Conservation (phyloP, 441 rosid species). For the Mallotus repandus region DNA sequence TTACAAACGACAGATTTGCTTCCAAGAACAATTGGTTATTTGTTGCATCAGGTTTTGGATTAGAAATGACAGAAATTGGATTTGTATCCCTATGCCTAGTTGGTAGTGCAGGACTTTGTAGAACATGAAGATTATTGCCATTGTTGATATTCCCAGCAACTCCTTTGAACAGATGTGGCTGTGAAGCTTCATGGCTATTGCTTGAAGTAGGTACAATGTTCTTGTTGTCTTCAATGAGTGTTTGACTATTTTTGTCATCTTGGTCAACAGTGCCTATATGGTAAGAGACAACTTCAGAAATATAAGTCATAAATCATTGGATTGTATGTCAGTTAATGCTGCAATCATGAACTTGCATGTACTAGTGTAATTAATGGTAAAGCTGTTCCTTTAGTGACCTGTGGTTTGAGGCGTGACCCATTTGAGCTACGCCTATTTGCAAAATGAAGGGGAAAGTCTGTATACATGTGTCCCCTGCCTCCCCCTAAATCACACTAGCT, state of each 20-base stretch:
- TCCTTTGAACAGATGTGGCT: slow-evolving; percentile 22
- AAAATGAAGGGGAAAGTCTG: too few species aligned
- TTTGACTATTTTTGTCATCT: slow-evolving; percentile 25
- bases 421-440: too few species aligned
- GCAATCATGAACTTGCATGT: neutral
- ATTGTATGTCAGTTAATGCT: neutral
- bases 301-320: slow-evolving; percentile 4
- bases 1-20: slow-evolving; percentile 19
- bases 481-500: too few species aligned
- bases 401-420: too few species aligned
- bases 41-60: slow-evolving; percentile 23
- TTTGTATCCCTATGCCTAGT: slow-evolving; percentile 22
- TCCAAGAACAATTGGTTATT: slow-evolving; percentile 18
- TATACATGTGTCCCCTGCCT: too few species aligned
- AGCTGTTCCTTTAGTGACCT: too few species aligned
- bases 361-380: neutral
- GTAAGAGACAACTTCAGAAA: slow-evolving; percentile 10
- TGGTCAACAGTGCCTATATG: slow-evolving; percentile 24
- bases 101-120: slow-evolving; percentile 20
- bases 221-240: slow-evolving; percentile 23
- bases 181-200: slow-evolving; percentile 25
- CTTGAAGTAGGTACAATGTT: slow-evolving; percentile 26
- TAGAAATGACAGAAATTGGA: slow-evolving; percentile 22
- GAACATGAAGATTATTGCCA: slow-evolving; percentile 26
- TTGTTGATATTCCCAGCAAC: slow-evolving; percentile 15